Base-by-base conservation (phyloP, 2,329 filamentous ascomycete species). In the Tympanopsis confertula region DNA sequence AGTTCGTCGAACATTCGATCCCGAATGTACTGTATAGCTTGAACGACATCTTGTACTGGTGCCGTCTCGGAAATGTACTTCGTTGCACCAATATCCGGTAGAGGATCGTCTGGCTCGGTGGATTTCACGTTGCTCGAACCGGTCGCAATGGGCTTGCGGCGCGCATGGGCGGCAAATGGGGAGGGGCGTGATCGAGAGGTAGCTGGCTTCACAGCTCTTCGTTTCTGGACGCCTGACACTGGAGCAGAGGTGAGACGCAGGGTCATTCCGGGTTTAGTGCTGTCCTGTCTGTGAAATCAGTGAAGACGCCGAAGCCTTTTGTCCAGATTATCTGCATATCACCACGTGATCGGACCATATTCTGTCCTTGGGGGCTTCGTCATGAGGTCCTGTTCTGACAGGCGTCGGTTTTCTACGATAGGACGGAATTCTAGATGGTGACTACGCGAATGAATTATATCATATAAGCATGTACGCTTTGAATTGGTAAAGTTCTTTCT, bases 1-100 rank as follows among this genome's bases (percentile, higher is more conserved):
- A 80, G 56, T 10, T 66, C 57, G 37, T 65, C 65, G 46, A 78
- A 80, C 59, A 73, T 73, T 20, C 56, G 59, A 13, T 55, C 54
- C 17, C 60, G 63, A 22, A 74, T 65, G 50, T 74, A 62, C 36
- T 62, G 53, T 24, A 78, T 65, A 12, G 69, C 69, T 44, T 72
- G 65, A 5, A 63, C 55, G 4, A 74, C 66, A 53, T 66, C 63
- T 35, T 59, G 54, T 13, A 68, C 62, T 4, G 30, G 30, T 7
- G 30, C 15, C 7, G 17, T 33, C 7, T 10, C 7, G 12, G 30
- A 7, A 7, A 33, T 18, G 15, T 33, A 33, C 7, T 33, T 13
- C 7, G 30, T 12, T 7, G 7, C 7, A 7, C 30, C 30, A 13
- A 33, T 7, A 15, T 33, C 30, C 7, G 30, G 30, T 10, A 28